These are phyloP conservation scores for Naganishia antarctica DNA, from an alignment of 768 basidiomycete genomes.

Conservation along the genomic window DNA sequence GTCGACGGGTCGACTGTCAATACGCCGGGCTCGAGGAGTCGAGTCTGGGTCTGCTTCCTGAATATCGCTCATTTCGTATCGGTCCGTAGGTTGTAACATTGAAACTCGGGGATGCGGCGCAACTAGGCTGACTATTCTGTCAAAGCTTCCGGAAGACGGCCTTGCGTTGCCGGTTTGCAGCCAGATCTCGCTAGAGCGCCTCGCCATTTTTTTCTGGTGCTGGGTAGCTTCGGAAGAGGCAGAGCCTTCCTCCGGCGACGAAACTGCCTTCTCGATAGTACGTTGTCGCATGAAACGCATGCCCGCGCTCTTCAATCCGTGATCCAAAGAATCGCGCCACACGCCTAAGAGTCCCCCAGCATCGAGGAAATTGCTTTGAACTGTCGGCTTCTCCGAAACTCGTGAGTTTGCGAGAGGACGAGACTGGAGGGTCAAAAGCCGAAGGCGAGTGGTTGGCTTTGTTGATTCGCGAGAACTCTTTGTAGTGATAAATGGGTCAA, in stretches of 20 bases:
- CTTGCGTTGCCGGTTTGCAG: constrained; percentile 16
- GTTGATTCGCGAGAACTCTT: background rate
- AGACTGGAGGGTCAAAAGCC: constrained; percentile 2
- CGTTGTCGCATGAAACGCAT: background rate
- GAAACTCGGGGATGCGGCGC: constrained; percentile 23
- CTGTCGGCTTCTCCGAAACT: background rate
- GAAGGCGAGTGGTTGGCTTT: background rate
- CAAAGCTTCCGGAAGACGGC: constrained; percentile 15
- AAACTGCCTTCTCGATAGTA: background rate
- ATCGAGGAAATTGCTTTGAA: no score
- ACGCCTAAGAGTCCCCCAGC: no score
- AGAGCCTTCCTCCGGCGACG: background rate
- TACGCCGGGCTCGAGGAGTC: background rate
- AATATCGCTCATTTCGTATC: background rate
- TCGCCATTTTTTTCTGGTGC: constrained; percentile 9
- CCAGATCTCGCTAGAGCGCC: constrained; percentile 16
- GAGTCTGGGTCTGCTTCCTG: constrained; percentile 1
- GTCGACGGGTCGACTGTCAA: background rate
- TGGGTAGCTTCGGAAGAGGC: background rate
- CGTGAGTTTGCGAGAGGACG: background rate
- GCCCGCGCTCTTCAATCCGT: background rate
- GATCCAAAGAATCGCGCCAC: background rate
- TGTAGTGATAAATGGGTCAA: background rate
- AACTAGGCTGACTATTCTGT: constrained; percentile 16
- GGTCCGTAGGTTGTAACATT: background rate